Percentiles rank a stretch among this genome's conserved stretches.
Evolutionary conservation across 805 yeast genomes (phyloP).

Genomic region (Metschnikowia orientalis): DNA sequence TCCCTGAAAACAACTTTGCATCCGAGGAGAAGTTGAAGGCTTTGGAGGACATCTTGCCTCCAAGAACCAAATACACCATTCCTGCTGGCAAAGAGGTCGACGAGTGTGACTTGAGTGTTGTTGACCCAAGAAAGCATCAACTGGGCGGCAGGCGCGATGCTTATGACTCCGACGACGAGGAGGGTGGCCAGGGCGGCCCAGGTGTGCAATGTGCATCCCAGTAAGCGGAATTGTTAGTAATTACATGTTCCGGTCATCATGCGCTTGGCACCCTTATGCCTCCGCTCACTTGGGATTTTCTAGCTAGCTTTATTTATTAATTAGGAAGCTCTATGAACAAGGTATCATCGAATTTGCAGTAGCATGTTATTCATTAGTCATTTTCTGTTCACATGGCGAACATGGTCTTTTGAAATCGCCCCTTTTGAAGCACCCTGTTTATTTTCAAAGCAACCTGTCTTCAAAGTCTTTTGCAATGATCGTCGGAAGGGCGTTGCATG

Average conservation of each 20-base stretch:
- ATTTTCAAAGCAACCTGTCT: too few relatives aligned
- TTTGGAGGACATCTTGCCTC: conserved; percentile 75
- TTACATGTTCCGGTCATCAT: too few relatives aligned
- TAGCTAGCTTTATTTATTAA: conserved; percentile 5
- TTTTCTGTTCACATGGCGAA: too few relatives aligned
- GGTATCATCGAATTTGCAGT: too few relatives aligned
- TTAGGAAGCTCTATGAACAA: too few relatives aligned
- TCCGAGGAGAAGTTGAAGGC: conserved; percentile 67
- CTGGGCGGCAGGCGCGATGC: conserved; percentile 39
- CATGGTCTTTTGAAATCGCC: too few relatives aligned
- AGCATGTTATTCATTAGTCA: too few relatives aligned
- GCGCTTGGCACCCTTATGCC: too few relatives aligned
- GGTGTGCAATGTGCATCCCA: conserved; percentile 27
- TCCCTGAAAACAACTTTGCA: conserved; percentile 76
- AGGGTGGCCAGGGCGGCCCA: conserved; percentile 28
- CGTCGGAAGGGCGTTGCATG: too few relatives aligned
- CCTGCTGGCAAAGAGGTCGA: conserved; percentile 77
- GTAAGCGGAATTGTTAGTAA: too few relatives aligned
- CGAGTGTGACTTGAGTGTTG: conserved; percentile 69
- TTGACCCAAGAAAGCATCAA: conserved; percentile 60
- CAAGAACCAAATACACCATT: conserved; percentile 56
- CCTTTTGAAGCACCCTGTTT: too few relatives aligned
- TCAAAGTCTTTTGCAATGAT: too few relatives aligned
- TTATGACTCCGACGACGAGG: conserved; percentile 44
- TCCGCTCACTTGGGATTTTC: conserved; percentile 1